Evolutionary conservation across 768 basidiomycete species (phyloP).

Genomic region (Leccinum broughii): DNA sequence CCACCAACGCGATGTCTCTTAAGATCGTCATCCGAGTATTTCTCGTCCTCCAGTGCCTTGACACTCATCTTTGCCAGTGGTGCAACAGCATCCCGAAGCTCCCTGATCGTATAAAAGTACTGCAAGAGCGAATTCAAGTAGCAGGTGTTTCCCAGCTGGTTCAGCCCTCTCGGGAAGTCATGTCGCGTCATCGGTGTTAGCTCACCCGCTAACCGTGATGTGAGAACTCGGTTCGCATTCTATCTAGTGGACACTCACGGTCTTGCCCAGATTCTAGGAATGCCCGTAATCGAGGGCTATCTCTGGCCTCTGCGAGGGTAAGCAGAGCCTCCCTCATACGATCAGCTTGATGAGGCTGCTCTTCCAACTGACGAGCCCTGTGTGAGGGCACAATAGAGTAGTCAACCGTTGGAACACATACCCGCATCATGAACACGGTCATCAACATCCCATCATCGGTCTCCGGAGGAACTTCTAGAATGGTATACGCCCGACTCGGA

Average conservation of each 20-base stretch:
- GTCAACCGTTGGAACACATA: slow-evolving; percentile 33
- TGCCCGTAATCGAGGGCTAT: slow-evolving; percentile 68
- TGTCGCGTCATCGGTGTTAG: slow-evolving; percentile 48
- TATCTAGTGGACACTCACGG: slow-evolving; percentile 53
- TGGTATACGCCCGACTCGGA: slow-evolving; percentile 67
- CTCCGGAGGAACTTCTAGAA: slow-evolving; percentile 68
- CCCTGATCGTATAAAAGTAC: slow-evolving; percentile 97
- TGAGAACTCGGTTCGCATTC: slow-evolving; percentile 5
- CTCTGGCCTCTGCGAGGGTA: slow-evolving; percentile 72
- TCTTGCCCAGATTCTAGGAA: slow-evolving; percentile 68
- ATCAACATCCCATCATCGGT: slow-evolving; percentile 78
- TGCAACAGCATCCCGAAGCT: slow-evolving; percentile 74
- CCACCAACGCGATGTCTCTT: slow-evolving; percentile 88
- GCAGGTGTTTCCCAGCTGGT: slow-evolving; percentile 88
- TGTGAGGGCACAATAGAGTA: slow-evolving; percentile 11
- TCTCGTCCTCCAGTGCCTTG: slow-evolving; percentile 64
- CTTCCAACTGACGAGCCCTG: slow-evolving; percentile 54
- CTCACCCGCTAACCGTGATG: slow-evolving; percentile 57
- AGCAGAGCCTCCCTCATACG: slow-evolving; percentile 71
- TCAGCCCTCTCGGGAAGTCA: slow-evolving; percentile 82
- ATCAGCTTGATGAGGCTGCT: slow-evolving; percentile 64
- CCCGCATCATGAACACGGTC: slow-evolving; percentile 70
- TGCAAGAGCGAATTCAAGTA: slow-evolving; percentile 76
- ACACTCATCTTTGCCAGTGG: slow-evolving; percentile 55
- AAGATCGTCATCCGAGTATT: slow-evolving; percentile 77